Evolutionary conservation across 768 basidiomycete genomes (phyloP), one percentile per base, ranked within the genome.

Genomic region (Heimioporus sp.): DNA sequence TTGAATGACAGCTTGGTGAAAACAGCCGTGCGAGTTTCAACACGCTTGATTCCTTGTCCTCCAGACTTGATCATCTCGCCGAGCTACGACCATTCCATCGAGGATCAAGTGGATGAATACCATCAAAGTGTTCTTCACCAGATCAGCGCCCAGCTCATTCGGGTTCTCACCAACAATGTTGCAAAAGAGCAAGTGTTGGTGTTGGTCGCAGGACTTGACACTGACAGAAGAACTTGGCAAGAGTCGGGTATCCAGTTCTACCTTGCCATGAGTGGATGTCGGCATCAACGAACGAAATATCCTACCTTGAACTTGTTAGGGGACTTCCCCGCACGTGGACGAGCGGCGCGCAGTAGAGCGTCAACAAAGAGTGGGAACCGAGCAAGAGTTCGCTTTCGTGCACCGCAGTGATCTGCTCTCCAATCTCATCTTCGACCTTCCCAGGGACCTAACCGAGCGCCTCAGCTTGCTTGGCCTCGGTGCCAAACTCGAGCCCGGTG

Each of bases 61-160:
- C 94, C 9, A 98, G 72, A 66, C 71, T 99, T 98, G n/a, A 95
- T 96, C 96, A 99, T 98, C 77, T 99, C 97, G n/a, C 97, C 97
- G 8, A 98, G 77, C 66, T 99, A 96, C 98, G 79, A 99, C 90
- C 97, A 98, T 98, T 2, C 96, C 96, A 62, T 98, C 98, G 55
- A 99, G 73, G 65, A 98, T 98, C 54, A 99, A 73, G 68, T 98
- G 93, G 12, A 94, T 96, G 50, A 98, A 77, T 30, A 98, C 97
- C 96, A 98, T 98, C 41, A 98, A 79, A 31, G 95, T 97, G 72
- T 98, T 98, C 79, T 98, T 98, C 37, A 87, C 81, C 10, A 92
- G 71, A 60, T 96, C 82, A 36, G 74, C 75, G 67, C 98, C 98
- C 3, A 99, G 76, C 60, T 94, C 90, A 60, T 93, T 89, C 72